phyloP scores from a whole-genome alignment of 2,329 filamentous ascomycete genomes.

The Elsinoe fawcettii region DNA sequence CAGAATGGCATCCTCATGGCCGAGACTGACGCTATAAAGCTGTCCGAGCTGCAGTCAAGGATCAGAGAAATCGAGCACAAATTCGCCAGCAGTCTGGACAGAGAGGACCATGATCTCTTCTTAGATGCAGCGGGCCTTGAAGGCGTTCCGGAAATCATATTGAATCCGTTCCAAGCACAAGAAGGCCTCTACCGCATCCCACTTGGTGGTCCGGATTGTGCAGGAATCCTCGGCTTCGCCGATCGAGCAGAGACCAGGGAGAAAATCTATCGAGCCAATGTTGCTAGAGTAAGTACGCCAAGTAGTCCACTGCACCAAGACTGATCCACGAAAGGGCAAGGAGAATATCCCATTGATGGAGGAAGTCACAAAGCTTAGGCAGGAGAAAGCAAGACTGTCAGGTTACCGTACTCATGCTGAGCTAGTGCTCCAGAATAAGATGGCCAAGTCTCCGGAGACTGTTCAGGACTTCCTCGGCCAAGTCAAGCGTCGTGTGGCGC shows the following conservation, averaged over 20 bases:
- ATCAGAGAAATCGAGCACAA: neutral
- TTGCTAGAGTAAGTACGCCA: neutral
- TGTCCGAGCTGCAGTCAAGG: neutral
- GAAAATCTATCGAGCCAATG: neutral
- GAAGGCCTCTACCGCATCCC: neutral
- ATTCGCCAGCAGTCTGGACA: neutral
- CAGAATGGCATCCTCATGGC: neutral
- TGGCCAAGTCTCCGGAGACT: constrained; percentile 63
- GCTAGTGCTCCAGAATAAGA: constrained; percentile 66
- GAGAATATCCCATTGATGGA: constrained; percentile 61
- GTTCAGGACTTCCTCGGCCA: constrained; percentile 64
- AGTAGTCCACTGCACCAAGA: neutral
- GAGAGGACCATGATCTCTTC: neutral
- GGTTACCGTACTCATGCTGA: constrained; percentile 65
- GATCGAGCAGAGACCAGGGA: neutral
- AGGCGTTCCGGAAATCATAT: neutral
- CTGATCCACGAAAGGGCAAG: constrained; percentile 47
- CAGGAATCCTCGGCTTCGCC: neutral
- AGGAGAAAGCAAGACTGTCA: constrained; percentile 63
- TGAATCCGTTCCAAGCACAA: neutral
- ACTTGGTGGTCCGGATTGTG: neutral
- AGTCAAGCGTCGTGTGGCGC: constrained; percentile 31
- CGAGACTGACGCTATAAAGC: neutral
- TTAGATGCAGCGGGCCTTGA: neutral
- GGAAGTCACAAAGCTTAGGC: constrained; percentile 60